Conservation (phyloP, 257 asterid species). For the Forsythia suspensa region DNA sequence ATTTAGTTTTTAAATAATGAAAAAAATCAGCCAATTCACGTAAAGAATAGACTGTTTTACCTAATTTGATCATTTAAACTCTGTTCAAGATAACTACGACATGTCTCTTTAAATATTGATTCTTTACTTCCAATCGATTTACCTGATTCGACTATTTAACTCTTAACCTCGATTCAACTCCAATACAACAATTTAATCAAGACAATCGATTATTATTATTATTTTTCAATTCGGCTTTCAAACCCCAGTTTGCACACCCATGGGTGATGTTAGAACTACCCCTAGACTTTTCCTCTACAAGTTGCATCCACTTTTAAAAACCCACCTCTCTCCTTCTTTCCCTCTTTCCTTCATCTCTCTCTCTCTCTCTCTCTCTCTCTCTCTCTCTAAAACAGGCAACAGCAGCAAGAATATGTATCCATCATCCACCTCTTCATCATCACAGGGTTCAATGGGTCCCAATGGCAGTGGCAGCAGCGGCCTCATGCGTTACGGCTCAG, state of each 20-base stretch:
- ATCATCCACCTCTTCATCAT: conserved; percentile 68
- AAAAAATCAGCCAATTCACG: too few species aligned
- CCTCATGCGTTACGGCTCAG: conserved; percentile 70
- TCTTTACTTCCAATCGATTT: too few species aligned
- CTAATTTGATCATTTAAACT: too few species aligned
- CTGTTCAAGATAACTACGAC: too few species aligned
- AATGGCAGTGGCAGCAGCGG: conserved; percentile 26
- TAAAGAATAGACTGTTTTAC: too few species aligned
- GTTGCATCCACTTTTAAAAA: conserved; percentile 38
- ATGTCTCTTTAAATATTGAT: too few species aligned
- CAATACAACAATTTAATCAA: too few species aligned
- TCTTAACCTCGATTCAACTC: too few species aligned
- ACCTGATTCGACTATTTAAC: too few species aligned
- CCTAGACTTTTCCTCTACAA: conserved; percentile 32
- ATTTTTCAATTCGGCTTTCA: too few species aligned
- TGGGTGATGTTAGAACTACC: neutral
- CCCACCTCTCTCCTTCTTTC: neutral
- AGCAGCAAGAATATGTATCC: conserved; percentile 45
- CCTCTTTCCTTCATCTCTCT: conserved; percentile 7
- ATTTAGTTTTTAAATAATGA: too few species aligned
- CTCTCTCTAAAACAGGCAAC: neutral
- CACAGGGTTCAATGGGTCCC: conserved; percentile 56
- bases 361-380: conserved; percentile 19
- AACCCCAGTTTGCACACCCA: neutral
- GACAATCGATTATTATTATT: too few species aligned